Evolutionary conservation across 495 filamentous ascomycete genomes (phyloP), one percentile per base, ranked within the genome.

Genomic region (Penicillium egyptiacum): DNA sequence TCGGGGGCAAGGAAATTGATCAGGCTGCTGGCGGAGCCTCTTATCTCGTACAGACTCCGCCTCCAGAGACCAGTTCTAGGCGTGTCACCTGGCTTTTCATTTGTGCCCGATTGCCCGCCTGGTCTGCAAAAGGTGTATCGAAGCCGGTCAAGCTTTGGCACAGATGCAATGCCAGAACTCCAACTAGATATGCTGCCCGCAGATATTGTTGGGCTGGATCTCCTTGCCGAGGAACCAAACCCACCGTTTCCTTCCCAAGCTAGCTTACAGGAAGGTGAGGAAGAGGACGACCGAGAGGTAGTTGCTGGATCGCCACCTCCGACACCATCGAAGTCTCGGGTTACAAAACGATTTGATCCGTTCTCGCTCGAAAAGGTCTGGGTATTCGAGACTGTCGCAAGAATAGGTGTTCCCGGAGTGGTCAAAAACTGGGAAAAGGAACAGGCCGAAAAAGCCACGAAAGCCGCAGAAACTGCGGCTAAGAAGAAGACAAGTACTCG

Each of bases 1-100:
- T 80, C 77, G 40, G 95, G 93, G 0, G 92, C 93, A 4, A 83
- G 86, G 56, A 96, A 96, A 61, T 88, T 95, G 51, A 88, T 96
- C 43, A 81, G 86, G 26, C 86, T 88, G 37, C 71, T 98, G 25
- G 90, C 92, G 1, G 89, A 92, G 17, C 87, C 88, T 31, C 72
- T 96, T 7, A 70, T 97, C 42, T 80, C 86, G 1, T 81, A 85
- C 45, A 80, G 81, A 56, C 75, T 96, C 25, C 73, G 75, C n/a
- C 70, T 71, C 10, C 65, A 65, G 45, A 63, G 63, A 48, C 69
- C 67, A 37, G 56, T 66, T 12, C 59, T 56, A 11, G 64, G 61
- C 17, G 56, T 71, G 12, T n/a, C 56, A 3, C 41, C 51, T 17
- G 58, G 59, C 8, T 35, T 47, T 14, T 63, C 70, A 40, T 58